Evolutionary conservation across 2,329 filamentous ascomycete genomes (phyloP).

Genomic region (Cytospora piceicola): DNA sequence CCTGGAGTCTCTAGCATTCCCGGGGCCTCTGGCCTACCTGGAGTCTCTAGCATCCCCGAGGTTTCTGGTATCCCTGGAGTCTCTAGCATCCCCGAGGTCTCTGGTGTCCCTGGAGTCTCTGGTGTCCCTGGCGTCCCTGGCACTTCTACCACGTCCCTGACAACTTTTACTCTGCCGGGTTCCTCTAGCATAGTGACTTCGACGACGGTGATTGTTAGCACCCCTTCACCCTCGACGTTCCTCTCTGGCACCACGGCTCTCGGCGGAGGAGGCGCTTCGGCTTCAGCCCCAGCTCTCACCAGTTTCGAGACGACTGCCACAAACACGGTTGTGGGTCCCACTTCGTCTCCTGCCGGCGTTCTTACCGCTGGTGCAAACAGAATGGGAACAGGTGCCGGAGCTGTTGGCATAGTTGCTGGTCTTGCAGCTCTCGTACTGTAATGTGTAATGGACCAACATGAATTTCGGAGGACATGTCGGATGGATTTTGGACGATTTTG

Average conservation of each 20-base stretch:
- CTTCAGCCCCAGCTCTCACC: constrained; percentile 6
- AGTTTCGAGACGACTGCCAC: constrained; percentile 30
- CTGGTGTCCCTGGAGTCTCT: neutral
- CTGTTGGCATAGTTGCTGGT: constrained; percentile 44
- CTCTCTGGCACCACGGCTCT: constrained; percentile 31
- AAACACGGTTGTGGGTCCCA: constrained; percentile 38
- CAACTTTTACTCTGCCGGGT: constrained; percentile 25
- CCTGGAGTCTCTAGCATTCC: neutral
- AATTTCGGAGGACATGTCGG: constrained; percentile 4
- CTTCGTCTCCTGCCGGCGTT: constrained; percentile 34
- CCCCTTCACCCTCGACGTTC: constrained; percentile 31
- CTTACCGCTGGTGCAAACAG: constrained; percentile 45
- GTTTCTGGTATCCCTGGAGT: neutral
- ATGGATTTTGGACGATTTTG: constrained; percentile 30
- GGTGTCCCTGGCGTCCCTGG: constrained; percentile 11
- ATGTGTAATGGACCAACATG: constrained; percentile 12
- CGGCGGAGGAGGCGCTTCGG: constrained; percentile 4
- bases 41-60: neutral
- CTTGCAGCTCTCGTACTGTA: constrained; percentile 45
- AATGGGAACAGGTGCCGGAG: constrained; percentile 41
- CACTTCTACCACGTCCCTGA: constrained; percentile 3
- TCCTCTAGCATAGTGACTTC: constrained; percentile 25
- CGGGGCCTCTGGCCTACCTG: neutral
- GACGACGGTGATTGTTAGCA: constrained; percentile 31
- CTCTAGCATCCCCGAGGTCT: neutral